Evolutionary conservation across 805 yeast species (phyloP).

Genomic region (Candida lessepsii): DNA sequence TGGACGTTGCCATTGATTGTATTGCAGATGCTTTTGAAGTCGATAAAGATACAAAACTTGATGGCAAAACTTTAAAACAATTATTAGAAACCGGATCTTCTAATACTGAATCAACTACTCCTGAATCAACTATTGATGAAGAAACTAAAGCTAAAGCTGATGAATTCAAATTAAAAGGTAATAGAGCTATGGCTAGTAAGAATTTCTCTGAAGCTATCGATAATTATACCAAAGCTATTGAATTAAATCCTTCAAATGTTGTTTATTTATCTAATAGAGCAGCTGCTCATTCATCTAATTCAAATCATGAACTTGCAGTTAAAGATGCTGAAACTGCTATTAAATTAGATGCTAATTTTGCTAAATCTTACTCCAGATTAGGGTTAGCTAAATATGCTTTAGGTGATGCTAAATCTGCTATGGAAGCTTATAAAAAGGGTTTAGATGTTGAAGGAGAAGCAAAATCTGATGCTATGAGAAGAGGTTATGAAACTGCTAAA

Average conservation of each 20-base stretch:
- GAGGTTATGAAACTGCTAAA: conserved; percentile 93
- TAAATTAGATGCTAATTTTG: conserved; percentile 70
- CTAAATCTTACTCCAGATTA: conserved; percentile 92
- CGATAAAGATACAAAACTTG: conserved; percentile 49
- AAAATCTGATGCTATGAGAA: conserved; percentile 85
- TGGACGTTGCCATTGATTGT: conserved; percentile 93
- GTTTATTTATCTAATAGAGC: conserved; percentile 93
- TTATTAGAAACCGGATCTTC: conserved; percentile 35
- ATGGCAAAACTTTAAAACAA: conserved; percentile 48
- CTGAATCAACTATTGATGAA: conserved; percentile 29
- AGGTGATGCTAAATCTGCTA: conserved; percentile 86
- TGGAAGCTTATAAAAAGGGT: conserved; percentile 88
- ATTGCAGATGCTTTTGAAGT: conserved; percentile 82
- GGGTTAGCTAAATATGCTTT: conserved; percentile 94
- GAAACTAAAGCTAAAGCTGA: conserved; percentile 76
- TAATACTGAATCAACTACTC: conserved; percentile 22
- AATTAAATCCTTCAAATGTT: conserved; percentile 65
- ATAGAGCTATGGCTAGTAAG: conserved; percentile 78
- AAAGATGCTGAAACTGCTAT: conserved; percentile 83
- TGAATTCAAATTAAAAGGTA: conserved; percentile 79
- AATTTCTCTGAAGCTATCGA: conserved; percentile 70
- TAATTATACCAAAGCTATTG: conserved; percentile 80
- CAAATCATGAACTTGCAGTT: conserved; percentile 73
- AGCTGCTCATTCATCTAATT: conserved; percentile 85
- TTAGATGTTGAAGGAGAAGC: conserved; percentile 81